Evolutionary conservation across 306 rosid species (phyloP).

Genomic region (Sindora glabra): DNA sequence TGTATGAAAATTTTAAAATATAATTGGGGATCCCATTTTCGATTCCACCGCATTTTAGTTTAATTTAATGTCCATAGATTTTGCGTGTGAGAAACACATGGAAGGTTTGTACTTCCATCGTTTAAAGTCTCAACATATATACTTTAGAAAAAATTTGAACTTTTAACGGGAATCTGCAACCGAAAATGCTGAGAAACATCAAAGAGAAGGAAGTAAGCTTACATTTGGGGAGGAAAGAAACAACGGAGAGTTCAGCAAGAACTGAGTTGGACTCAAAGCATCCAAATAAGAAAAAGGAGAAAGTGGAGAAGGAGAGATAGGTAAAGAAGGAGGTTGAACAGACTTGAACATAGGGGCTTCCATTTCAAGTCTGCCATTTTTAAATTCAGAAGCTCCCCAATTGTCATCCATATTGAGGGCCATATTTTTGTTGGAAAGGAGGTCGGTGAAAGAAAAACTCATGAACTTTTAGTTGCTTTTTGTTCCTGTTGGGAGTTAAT

Average conservation of each 20-base stretch:
- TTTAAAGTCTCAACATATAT: no score
- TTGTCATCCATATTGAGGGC: constrained; percentile 34
- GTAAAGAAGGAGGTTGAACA: constrained; percentile 52
- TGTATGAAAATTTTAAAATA: no score
- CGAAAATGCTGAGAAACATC: no score
- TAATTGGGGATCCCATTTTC: no score
- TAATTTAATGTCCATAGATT: no score
- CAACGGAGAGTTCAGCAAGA: constrained; percentile 53
- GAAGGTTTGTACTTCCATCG: no score
- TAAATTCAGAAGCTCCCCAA: constrained; percentile 40
- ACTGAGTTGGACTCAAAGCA: constrained; percentile 56
- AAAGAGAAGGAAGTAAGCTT: constrained; percentile 19
- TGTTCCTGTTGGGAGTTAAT: no score
- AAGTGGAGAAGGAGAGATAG: constrained; percentile 39
- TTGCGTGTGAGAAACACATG: no score
- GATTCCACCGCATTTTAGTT: no score
- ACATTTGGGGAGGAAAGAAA: constrained; percentile 51
- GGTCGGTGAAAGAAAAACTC: constrained; percentile 37
- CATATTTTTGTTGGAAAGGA: constrained; percentile 28
- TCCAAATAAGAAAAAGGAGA: constrained; percentile 60
- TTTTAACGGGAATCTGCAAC: no score
- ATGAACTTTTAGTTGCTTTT: no score
- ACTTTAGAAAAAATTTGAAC: no score
- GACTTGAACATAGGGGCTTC: constrained; percentile 62
- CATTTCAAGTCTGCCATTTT: constrained; percentile 5